A percentile compares a stretch with the other conserved stretches of the same genome.
These are phyloP conservation scores for Lachancea lanzarotensis DNA, from an alignment of 805 yeast genomes.

Conservation along the genomic window DNA sequence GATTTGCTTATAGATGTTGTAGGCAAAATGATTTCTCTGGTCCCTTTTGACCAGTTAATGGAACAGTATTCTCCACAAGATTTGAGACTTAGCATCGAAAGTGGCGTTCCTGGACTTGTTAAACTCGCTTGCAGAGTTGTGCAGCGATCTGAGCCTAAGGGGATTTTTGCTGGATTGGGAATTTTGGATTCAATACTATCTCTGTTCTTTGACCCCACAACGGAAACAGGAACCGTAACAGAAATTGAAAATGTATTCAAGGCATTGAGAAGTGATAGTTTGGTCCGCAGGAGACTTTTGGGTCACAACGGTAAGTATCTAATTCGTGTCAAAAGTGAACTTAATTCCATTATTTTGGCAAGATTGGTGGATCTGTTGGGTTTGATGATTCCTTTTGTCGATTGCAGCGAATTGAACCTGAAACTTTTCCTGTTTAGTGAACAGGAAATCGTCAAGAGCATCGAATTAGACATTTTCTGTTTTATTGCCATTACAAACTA, in stretches of 20 bases:
- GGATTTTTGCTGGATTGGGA: slow-evolving; percentile 18
- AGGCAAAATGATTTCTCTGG: slow-evolving; percentile 14
- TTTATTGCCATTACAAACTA: slow-evolving; percentile 23
- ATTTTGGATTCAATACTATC: slow-evolving; percentile 19
- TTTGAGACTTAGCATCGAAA: slow-evolving; percentile 18
- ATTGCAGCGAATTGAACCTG: slow-evolving; percentile 15
- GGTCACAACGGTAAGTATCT: slow-evolving; percentile 17
- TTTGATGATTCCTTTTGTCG: slow-evolving; percentile 7
- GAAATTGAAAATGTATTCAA: slow-evolving; percentile 21
- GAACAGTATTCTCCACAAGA: slow-evolving; percentile 19
- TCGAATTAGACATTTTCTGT: slow-evolving; percentile 18
- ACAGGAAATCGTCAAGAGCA: slow-evolving; percentile 12
- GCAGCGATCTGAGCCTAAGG: slow-evolving; percentile 24
- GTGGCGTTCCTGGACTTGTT: slow-evolving; percentile 15
- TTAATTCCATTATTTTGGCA: slow-evolving; percentile 14
- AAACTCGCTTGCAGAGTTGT: slow-evolving; percentile 25
- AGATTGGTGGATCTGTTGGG: slow-evolving; percentile 22
- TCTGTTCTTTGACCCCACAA: slow-evolving; percentile 18
- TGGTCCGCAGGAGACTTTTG: slow-evolving; percentile 20
- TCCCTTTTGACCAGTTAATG: slow-evolving; percentile 22
- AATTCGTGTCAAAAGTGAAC: slow-evolving; percentile 12
- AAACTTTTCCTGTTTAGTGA: slow-evolving; percentile 16
- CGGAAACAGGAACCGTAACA: slow-evolving; percentile 19
- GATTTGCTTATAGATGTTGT: slow-evolving; percentile 18
- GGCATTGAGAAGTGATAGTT: slow-evolving; percentile 16